Evolutionary conservation across 2,329 filamentous ascomycete genomes (phyloP).

Genomic region (Fragosphaeria purpurea): DNA sequence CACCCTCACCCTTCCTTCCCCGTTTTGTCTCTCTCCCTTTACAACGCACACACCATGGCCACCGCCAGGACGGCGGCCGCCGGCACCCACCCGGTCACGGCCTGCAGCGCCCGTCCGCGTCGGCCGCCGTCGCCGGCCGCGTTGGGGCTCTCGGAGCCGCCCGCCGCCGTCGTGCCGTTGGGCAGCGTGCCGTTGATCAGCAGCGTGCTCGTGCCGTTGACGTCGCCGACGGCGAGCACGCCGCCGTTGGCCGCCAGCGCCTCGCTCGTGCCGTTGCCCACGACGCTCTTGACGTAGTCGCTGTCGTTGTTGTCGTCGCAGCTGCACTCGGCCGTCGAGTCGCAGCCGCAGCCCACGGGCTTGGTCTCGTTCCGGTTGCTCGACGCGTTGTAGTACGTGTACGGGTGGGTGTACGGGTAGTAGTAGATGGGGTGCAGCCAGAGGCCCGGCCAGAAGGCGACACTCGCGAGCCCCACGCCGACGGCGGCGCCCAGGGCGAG

Average conservation of each 20-base stretch:
- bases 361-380: constrained; percentile 47
- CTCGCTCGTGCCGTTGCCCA: constrained; percentile 54
- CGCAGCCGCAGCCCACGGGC: constrained; percentile 53
- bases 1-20: too few relatives aligned
- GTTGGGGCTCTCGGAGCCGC: constrained; percentile 31
- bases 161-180: constrained; percentile 50
- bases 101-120: constrained; percentile 22
- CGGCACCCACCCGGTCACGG: constrained; percentile 41
- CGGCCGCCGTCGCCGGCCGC: constrained; percentile 23
- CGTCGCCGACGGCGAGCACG: constrained; percentile 50
- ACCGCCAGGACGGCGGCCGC: constrained; percentile 31
- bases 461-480: constrained; percentile 27
- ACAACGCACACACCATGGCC: constrained; percentile 35
- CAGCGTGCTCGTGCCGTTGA: constrained; percentile 55
- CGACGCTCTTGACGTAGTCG: constrained; percentile 49
- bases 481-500: constrained; percentile 39
- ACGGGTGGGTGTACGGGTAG: constrained; percentile 44
- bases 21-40: constrained; percentile 11
- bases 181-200: constrained; percentile 68
- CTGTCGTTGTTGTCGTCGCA: constrained; percentile 58
- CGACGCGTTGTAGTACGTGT: constrained; percentile 39
- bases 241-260: constrained; percentile 50
- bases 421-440: constrained; percentile 57
- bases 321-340: constrained; percentile 44
- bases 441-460: constrained; percentile 53